Base-by-base conservation (phyloP, 1,284 basidiomycete species). In the Puccinia triticina region DNA sequence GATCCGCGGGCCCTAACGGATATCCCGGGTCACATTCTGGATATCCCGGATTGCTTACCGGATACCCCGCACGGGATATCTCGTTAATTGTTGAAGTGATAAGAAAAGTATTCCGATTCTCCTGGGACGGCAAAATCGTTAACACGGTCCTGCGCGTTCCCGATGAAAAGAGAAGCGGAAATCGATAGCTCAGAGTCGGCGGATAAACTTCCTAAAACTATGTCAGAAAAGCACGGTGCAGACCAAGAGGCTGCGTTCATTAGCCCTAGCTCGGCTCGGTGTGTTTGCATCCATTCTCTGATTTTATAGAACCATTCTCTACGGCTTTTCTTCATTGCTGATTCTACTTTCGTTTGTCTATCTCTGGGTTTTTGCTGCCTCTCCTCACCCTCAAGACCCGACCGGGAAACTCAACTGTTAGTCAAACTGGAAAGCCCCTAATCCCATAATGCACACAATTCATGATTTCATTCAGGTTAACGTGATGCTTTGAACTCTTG, bases 381-480 rank as follows among this genome's bases (percentile, higher is more conserved):
- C 66, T 26, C 59, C 26, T 61, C 3, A n/a, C 59, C 59, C 66
- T 43, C 48, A 46, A 79, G 77, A 26, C 77, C 77, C 48, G 77
- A 79, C 34, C 46, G 46, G 11, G 50, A 79, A 46, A 71, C 77
- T n/a, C 77, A 79, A 79, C 61, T 64, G 64, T 79, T 29, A 40
- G 77, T 37, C 40, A 21, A 64, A 66, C 11, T 59, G n/a, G n/a
- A n/a, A n/a, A n/a, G n/a, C n/a, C 21, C 53, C 21, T 12, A 12
- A 29, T 40, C 53, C 21, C 8, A 64, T 12, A 43, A 26, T 29
- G 1, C 29, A 50, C 71, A 7, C 10, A 37, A 37, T 73, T 71
- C n/a, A n/a, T n/a, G 8, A 14, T 61, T 46, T n/a, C 55, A 3
- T 37, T 40, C 14, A 10, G 14, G n/a, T 57, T 59, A 16, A 43